Evolutionary conservation across 2,329 filamentous ascomycete species (phyloP), one percentile per base, ranked within the genome.

Genomic region (Aspergillus sp.): DNA sequence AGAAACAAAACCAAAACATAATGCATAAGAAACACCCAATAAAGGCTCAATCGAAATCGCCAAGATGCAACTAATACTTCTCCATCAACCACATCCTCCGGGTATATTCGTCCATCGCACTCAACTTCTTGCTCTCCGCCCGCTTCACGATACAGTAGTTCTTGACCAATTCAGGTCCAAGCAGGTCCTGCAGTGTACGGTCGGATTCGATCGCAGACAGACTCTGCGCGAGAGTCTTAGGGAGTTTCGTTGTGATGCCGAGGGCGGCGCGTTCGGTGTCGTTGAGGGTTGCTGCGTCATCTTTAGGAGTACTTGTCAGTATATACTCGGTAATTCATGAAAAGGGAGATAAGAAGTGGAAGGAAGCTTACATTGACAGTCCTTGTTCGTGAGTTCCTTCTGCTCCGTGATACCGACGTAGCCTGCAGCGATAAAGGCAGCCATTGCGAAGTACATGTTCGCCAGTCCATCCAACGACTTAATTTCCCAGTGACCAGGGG

Each of bases 401-500:
- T 57, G 51, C 23, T 55, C 47, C 5, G 59, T 49, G 2, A 88
- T 55, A 0, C 85, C 85, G 1, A 74, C 52, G 0, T 78, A 66
- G 0, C 86, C 86, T 0, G 80, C 79, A 0, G 74, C 74, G 0
- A 89, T 60, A 0, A 89, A 61, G 0, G 80, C 82, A 0, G 78
- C 75, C 15, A 86, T 64, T 0, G 80, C 84, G 1, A 94, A 66
- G 61, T 93, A 94, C 46, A 83, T 80, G 60, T 94, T 94, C 3
- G 87, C 85, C 15, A 89, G 68, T 0, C 88, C 88, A 59, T 94
- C 88, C n/a, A 91, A 60, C 47, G 79, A 81, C 60, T 88, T 85
- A 19, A 94, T 57, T 67, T 94, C 88, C 85, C 87, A 94, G 60
- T 88, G 84, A 17, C 80, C 82, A 2, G 65, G 70, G 3, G 72